Evolutionary conservation across 352 stramenopile genomes (phyloP).

Genomic region (Stramenopiles sp.): DNA sequence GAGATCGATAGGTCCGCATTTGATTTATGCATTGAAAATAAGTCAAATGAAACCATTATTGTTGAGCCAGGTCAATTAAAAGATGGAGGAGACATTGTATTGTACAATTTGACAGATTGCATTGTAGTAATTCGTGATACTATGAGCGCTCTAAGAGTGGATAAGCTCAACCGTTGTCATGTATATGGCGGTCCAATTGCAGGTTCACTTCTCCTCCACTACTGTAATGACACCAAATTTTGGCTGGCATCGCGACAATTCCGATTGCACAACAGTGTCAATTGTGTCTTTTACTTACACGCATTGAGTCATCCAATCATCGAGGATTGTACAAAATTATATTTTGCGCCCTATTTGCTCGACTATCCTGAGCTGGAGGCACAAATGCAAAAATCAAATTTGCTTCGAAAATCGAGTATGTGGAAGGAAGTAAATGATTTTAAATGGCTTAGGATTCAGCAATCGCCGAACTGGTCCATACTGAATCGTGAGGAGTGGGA

Average conservation of each 20-base stretch:
- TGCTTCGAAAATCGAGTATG: constrained; percentile 37
- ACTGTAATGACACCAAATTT: constrained; percentile 48
- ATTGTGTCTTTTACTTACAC: constrained; percentile 48
- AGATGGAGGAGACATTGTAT: constrained; percentile 42
- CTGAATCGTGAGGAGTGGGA: background rate
- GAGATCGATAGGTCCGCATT: background rate
- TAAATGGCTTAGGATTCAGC: constrained; percentile 60
- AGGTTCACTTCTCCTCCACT: constrained; percentile 55
- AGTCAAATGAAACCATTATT: constrained; percentile 28
- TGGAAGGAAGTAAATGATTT: constrained; percentile 73
- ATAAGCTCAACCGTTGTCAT: constrained; percentile 40
- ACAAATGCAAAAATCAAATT: constrained; percentile 37
- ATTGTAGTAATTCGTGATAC: constrained; percentile 39
- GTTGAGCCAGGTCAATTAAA: constrained; percentile 14
- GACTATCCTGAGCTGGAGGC: constrained; percentile 37
- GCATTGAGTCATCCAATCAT: constrained; percentile 64
- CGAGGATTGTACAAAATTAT: constrained; percentile 54
- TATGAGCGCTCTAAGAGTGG: constrained; percentile 46
- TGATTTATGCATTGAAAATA: constrained; percentile 42
- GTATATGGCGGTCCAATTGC: constrained; percentile 51
- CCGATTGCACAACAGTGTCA: constrained; percentile 45
- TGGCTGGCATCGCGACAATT: constrained; percentile 55
- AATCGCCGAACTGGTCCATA: constrained; percentile 51
- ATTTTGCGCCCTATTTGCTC: constrained; percentile 49
- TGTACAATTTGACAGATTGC: constrained; percentile 45